These are phyloP conservation scores for Talaromyces verruculosus DNA, from an alignment of 2,329 filamentous ascomycete genomes.

Conservation along the genomic window DNA sequence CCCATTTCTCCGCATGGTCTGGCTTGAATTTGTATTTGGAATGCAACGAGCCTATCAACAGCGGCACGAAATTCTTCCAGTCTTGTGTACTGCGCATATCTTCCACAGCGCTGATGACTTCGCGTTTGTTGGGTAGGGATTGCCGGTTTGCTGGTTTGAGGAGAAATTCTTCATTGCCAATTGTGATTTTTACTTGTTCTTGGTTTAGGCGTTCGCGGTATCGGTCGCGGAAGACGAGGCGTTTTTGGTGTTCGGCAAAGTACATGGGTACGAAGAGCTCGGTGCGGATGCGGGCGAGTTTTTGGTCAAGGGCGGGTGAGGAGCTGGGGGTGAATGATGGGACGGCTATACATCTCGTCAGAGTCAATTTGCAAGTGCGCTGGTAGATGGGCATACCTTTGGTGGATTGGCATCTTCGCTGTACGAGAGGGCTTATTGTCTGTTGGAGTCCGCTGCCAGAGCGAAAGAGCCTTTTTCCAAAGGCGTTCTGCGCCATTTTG, in stretches of 20 bases:
- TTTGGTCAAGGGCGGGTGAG: constrained; percentile 42
- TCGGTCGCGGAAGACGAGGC: constrained; percentile 41
- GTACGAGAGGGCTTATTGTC: constrained; percentile 33
- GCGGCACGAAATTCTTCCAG: constrained; percentile 44
- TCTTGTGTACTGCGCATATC: constrained; percentile 40
- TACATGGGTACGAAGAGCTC: constrained; percentile 47
- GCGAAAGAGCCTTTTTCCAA: constrained; percentile 41
- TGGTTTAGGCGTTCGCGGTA: constrained; percentile 38
- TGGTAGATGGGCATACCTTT: constrained; percentile 25
- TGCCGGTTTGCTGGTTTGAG: constrained; percentile 39
- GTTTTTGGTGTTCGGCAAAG: constrained; percentile 39
- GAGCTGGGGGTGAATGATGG: constrained; percentile 43
- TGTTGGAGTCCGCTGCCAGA: constrained; percentile 37
- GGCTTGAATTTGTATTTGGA: constrained; percentile 30
- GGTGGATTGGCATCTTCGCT: constrained; percentile 34
- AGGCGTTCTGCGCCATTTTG: constrained; percentile 42
- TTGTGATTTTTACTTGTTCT: constrained; percentile 43
- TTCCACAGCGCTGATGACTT: constrained; percentile 34
- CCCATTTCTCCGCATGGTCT: constrained; percentile 36
- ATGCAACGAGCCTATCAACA: constrained; percentile 40
- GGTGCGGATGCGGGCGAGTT: constrained; percentile 44
- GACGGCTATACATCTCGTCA: constrained; percentile 29
- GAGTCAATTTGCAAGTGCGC: background rate
- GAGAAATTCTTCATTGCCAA: constrained; percentile 41
- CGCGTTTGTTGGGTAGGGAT: constrained; percentile 36